A percentile compares a stretch with the other conserved stretches of the same genome.
These are phyloP conservation scores for Austroboletus novae-zelandiae DNA, from an alignment of 1,284 basidiomycete species.

Conservation along the genomic window DNA sequence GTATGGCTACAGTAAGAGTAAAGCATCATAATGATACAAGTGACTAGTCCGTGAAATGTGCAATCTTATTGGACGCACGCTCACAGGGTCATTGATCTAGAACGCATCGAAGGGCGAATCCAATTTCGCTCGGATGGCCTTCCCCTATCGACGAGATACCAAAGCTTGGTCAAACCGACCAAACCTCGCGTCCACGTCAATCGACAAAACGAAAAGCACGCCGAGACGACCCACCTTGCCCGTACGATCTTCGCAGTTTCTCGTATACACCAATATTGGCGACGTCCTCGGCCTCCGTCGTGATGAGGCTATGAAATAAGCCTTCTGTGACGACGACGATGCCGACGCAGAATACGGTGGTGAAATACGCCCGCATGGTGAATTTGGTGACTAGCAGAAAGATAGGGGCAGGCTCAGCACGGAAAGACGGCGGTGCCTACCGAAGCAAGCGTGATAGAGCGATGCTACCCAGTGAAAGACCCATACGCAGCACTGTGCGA, in stretches of 20 bases:
- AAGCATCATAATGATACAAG: no score
- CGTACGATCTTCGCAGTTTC: conserved; percentile 14
- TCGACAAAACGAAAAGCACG: not conserved
- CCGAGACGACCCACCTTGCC: conserved; percentile 8
- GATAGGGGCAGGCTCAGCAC: not conserved
- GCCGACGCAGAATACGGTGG: conserved; percentile 21
- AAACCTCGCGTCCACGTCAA: conserved; percentile 14
- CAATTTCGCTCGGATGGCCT: not conserved
- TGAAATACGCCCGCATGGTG: conserved; percentile 15
- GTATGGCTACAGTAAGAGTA: no score
- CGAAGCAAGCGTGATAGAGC: conserved; percentile 21
- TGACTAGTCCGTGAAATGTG: no score
- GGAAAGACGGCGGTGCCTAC: conserved; percentile 1
- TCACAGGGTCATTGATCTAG: conserved; percentile 21
- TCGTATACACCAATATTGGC: conserved; percentile 22
- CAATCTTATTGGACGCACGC: not conserved
- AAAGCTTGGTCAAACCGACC: conserved; percentile 12
- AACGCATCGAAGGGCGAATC: conserved; percentile 1
- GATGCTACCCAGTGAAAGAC: conserved; percentile 25
- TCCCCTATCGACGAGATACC: conserved; percentile 19
- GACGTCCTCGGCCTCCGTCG: conserved; percentile 5
- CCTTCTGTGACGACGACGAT: conserved; percentile 19
- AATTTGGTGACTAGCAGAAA: conserved; percentile 12
- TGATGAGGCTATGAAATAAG: conserved; percentile 21
- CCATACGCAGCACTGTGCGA: conserved; percentile 26